Base-by-base conservation (phyloP, 225 moss, liverwort and hornwort genomes). In the Physcomitrium patens region DNA sequence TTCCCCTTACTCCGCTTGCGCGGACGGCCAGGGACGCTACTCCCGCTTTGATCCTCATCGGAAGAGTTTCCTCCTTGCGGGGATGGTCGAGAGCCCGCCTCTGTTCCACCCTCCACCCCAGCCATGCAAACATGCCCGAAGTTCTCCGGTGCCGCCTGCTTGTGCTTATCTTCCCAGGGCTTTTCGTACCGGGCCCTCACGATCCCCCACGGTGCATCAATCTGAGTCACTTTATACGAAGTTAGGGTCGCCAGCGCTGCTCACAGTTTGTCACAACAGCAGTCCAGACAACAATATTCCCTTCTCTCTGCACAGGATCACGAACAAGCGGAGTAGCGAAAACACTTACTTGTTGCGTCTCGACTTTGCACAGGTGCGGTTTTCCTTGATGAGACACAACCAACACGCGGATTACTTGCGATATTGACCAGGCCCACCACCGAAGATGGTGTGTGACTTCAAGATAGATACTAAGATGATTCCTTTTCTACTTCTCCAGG, bases 21-120 rank as follows among this genome's bases (percentile, higher is more conserved):
- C 31, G 91, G 84, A 65, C 88, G 82, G 57, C 96, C 91, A 0
- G 86, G 86, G 17, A 85, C 92, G 73, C 91, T 92, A 68, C 94
- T 88, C n/a, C 94, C 92, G 81, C 94, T 96, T 77, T 94, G 92
- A 73, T 94, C 96, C 64, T 94, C 94, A 56, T 94, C 96, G 19
- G 96, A 96, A 18, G 94, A 91, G 70, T 89, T 81, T 70, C 68
- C 73, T 74, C 84, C 85, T 70, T 86, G 82, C 84, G 83, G 86
- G 20, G 86, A 81, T 49, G 83, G 83, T 45, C 79, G 74, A 66
- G 82, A 77, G 14, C 74, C 82, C 55, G 70, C 82, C 82, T 77
- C 86, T 62, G 77, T 31, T 78, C 83, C 85, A 65, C 89, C 89
- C 85, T 92, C 91, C 84, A 88, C 87, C 77, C 88, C 93, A 72